phyloP scores from a whole-genome alignment of 2,329 filamentous ascomycete genomes.

The Paraphoma sp. region DNA sequence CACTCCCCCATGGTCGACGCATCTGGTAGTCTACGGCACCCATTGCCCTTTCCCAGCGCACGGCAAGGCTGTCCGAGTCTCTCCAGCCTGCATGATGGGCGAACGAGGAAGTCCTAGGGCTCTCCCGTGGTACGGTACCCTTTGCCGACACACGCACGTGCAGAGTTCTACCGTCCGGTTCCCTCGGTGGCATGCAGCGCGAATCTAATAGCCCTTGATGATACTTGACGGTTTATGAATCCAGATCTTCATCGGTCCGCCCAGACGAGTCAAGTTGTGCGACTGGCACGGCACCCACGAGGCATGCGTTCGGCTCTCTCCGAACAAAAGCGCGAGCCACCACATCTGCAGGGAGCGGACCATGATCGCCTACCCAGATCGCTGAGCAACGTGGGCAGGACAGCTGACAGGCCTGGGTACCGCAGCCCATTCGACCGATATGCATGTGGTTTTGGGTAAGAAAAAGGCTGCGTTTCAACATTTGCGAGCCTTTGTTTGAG shows the following conservation, averaged over 20 bases:
- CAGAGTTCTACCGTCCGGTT: no score
- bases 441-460: neutral
- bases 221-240: neutral
- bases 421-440: no score
- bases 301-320: neutral
- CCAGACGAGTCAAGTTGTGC: neutral
- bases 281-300: neutral
- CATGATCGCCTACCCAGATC: neutral
- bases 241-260: neutral
- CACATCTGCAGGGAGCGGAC: neutral
- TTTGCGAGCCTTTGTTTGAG: neutral
- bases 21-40: no score
- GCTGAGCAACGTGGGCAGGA: conserved; percentile 17
- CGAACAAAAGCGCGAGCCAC: neutral
- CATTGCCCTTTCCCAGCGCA: no score
- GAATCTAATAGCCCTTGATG: no score
- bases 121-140: no score
- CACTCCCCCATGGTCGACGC: no score
- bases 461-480: neutral
- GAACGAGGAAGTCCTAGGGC: no score
- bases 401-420: conserved; percentile 13
- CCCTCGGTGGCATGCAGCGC: no score
- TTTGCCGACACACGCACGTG: no score
- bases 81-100: no score
- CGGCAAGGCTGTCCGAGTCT: no score